phyloP scores from a whole-genome alignment of 345 rosid genomes.

The Sisymbrium irio region DNA sequence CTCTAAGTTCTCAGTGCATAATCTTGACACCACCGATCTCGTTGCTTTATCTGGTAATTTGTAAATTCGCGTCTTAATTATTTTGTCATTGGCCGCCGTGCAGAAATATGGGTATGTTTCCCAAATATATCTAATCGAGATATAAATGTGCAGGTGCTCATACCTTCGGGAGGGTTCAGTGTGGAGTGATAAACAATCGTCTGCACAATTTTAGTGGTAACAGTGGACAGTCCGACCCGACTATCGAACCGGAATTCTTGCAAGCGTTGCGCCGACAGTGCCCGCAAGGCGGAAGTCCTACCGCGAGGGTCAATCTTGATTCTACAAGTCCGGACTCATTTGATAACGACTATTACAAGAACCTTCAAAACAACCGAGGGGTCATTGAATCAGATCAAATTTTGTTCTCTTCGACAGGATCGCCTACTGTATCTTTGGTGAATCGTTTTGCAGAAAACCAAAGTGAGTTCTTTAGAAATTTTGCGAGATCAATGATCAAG shows the following conservation, averaged over 20 bases:
- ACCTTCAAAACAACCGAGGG: conserved; percentile 48
- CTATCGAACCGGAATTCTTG: conserved; percentile 44
- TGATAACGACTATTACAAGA: conserved; percentile 59
- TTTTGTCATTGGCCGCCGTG: not conserved
- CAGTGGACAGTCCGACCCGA: conserved; percentile 41
- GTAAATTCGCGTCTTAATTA: not conserved
- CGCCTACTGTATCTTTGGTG: conserved; percentile 49
- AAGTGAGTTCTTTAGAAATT: conserved; percentile 39
- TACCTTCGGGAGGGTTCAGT: conserved; percentile 62
- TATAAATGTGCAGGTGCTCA: conserved; percentile 50
- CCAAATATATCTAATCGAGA: not conserved
- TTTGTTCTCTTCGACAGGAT: conserved; percentile 46
- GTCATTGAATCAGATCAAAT: conserved; percentile 63
- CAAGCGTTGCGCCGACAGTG: conserved; percentile 43
- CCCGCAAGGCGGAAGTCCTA: conserved; percentile 41
- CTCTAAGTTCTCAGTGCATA: conserved; percentile 53
- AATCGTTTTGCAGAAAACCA: conserved; percentile 39
- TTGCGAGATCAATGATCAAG: conserved; percentile 53
- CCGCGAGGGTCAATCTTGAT: conserved; percentile 47
- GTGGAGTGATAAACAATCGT: conserved; percentile 50
- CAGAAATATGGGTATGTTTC: not conserved
- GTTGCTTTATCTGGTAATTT: conserved; percentile 66
- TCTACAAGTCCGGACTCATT: conserved; percentile 40
- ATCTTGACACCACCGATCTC: conserved; percentile 60
- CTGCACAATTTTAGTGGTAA: conserved; percentile 45